Evolutionary conservation across 225 moss, liverwort and hornwort genomes (phyloP).

Genomic region (Climacium dendroides): DNA sequence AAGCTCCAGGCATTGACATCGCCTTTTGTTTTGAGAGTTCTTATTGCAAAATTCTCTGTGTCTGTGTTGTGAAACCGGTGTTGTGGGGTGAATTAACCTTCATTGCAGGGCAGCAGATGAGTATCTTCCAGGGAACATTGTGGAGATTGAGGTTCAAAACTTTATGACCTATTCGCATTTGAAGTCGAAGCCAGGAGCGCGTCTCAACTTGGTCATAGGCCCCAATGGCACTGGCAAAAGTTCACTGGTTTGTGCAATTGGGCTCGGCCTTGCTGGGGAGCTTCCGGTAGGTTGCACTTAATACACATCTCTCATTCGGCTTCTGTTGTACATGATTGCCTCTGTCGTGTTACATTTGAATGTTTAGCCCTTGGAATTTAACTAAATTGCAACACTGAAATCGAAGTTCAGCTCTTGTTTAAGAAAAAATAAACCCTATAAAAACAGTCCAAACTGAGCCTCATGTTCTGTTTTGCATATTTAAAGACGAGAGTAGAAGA

Average conservation of each 20-base stretch:
- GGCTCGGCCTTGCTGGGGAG: constrained; percentile 65
- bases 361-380: too few relatives aligned
- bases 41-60: not conserved
- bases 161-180: constrained; percentile 53
- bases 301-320: not conserved
- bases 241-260: constrained; percentile 65
- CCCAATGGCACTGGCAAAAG: constrained; percentile 72
- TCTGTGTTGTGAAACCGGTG: not conserved
- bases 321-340: not conserved
- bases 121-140: constrained; percentile 46
- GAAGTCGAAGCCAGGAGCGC: constrained; percentile 40
- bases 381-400: not conserved
- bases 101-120: constrained; percentile 6
- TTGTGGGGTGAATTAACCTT: not conserved
- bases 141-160: constrained; percentile 57
- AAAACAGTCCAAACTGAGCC: not conserved
- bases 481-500: not conserved
- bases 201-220: constrained; percentile 67
- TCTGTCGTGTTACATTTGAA: not conserved
- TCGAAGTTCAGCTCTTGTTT: not conserved
- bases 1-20: not conserved
- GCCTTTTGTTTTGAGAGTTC: not conserved
- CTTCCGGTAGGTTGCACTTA: constrained; percentile 15
- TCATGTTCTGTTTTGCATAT: not conserved
- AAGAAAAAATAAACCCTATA: too few relatives aligned